A percentile compares a stretch with the other conserved stretches of the same genome.
Evolutionary conservation across 1,139 yeast species (phyloP).

Genomic region (Lodderomyces margitis): DNA sequence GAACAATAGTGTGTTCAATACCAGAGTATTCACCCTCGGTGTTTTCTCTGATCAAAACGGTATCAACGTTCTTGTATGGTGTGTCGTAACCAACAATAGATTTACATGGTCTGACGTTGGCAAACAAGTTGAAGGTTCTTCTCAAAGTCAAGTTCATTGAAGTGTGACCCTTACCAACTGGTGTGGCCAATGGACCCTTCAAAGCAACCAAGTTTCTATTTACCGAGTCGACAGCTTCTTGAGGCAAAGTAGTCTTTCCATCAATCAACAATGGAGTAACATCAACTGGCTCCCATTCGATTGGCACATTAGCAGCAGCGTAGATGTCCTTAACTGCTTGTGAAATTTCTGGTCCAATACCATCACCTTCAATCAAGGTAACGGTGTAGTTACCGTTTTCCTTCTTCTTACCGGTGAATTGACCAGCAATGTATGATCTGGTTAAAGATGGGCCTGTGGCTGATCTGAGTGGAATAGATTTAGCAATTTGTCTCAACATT

Average conservation of each 20-base stretch:
- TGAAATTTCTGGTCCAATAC: conserved; percentile 95
- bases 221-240: conserved; percentile 87
- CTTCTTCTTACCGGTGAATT: conserved; percentile 46
- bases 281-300: conserved; percentile 96
- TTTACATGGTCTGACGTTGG: conserved; percentile 97
- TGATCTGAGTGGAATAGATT: conserved; percentile 22
- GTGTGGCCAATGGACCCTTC: conserved; percentile 98
- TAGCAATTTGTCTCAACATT: conserved; percentile 47
- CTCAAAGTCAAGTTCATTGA: conserved; percentile 96
- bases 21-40: conserved; percentile 99
- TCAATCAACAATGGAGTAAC: conserved; percentile 90
- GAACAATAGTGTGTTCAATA: conserved; percentile 95
- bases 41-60: conserved; percentile 96
- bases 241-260: conserved; percentile 93
- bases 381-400: conserved; percentile 79
- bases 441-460: conserved; percentile 25
- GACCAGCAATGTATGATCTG: conserved; percentile 50
- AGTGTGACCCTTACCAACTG: conserved; percentile 98
- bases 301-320: conserved; percentile 90
- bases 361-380: conserved; percentile 97
- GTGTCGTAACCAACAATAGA: conserved; percentile 92
- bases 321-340: conserved; percentile 89
- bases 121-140: conserved; percentile 93
- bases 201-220: conserved; percentile 91
- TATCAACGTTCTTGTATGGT: conserved; percentile 90